Conservation (phyloP, 148 eudicot genomes). For the Fallopia convolvulus region DNA sequence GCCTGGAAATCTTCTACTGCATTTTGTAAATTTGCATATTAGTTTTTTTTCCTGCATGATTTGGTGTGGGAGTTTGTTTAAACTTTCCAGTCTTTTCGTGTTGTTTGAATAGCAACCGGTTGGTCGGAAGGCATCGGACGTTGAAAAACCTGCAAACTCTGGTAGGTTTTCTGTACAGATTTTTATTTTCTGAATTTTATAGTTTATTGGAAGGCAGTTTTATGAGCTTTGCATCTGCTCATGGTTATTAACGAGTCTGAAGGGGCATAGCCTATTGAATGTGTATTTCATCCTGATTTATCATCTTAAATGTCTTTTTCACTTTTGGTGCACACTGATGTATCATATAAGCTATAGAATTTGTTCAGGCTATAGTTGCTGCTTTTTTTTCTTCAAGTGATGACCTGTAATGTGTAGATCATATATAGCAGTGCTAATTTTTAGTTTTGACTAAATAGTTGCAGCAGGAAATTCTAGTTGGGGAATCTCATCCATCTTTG, state of each 20-base stretch:
- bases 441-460: slow-evolving; percentile 27
- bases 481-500: slow-evolving; percentile 88
- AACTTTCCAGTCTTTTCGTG: background rate
- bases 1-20: background rate
- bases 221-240: background rate
- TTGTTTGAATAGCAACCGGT: slow-evolving; percentile 28
- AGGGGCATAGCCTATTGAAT: background rate
- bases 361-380: background rate
- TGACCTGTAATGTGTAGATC: background rate
- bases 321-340: background rate
- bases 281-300: background rate
- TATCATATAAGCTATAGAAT: background rate
- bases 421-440: background rate
- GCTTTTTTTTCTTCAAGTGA: background rate
- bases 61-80: slow-evolving; percentile 6
- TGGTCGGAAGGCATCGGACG: slow-evolving; percentile 49
- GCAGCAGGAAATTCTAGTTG: slow-evolving; percentile 46
- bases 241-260: background rate
- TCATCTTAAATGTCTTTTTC: background rate
- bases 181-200: background rate
- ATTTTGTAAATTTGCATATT: background rate
- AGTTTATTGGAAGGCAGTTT: background rate
- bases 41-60: background rate
- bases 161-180: slow-evolving; percentile 37
- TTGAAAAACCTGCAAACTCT: slow-evolving; percentile 47